Evolutionary conservation across 2,329 filamentous ascomycete species (phyloP), one percentile per base, ranked within the genome.

Genomic region (Chaetomium olivaceum): DNA sequence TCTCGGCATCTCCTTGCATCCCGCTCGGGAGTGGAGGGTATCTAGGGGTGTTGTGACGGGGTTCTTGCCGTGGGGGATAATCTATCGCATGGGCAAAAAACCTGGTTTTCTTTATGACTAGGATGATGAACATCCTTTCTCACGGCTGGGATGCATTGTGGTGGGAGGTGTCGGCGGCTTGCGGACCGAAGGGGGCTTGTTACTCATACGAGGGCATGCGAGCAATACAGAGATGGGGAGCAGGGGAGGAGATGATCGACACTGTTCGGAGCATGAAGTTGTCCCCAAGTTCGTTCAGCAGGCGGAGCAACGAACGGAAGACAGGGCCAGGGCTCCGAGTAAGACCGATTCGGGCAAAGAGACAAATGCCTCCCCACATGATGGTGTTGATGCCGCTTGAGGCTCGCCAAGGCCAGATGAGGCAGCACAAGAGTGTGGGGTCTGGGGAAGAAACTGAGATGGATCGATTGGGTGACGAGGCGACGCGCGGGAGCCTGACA

Each of bases 291-390:
- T 23, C 3, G 51, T 39, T 43, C 39, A 54, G 46, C n/a, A 52
- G 19, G 21, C 16, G 36, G n/a, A 12, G 51, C 52, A 12, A 51
- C 25, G 25, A 39, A 48, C 46, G 61, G 46, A 31, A 52, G n/a
- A 33, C 29, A 58, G 54, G 43, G 61, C 54, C 54, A 63, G 57
- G 61, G 33, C 61, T 52, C 46, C 54, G 55, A 63, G 46, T 21
- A 31, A 43, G 23, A 52, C 33, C 21, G 16, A 63, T 21, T 58
- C 12, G 29, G 43, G 19, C 23, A 27, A 27, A 14, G 9, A 25
- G 5, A 16, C 19, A 5, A 25, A 31, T 31, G 31, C 9, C 19
- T 11, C 43, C 55, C 43, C 54, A 52, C 43, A 54, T 12, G 21
- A 43, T 52, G 43, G 50, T 21, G 39, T 36, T 21, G 61, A 36